Percentiles rank a stretch among this genome's conserved stretches.
These are phyloP conservation scores for Pleomassaria siparia DNA, from an alignment of 2,329 filamentous ascomycete genomes.

Conservation along the genomic window DNA sequence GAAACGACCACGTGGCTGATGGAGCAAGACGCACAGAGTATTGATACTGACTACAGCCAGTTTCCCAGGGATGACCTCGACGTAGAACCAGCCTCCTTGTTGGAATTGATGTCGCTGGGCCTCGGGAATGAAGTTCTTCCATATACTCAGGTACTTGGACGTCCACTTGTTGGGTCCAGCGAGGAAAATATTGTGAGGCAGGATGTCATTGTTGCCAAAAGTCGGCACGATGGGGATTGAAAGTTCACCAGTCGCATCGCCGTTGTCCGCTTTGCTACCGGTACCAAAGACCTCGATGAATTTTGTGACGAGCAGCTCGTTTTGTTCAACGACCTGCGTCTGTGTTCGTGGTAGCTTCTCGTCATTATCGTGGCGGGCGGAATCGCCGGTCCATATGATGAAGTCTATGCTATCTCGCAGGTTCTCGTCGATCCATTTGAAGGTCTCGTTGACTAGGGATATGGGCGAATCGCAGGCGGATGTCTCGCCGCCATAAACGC, in stretches of 20 bases:
- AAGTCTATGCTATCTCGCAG: conserved; percentile 82
- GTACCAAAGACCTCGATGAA: conserved; percentile 72
- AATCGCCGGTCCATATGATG: conserved; percentile 90
- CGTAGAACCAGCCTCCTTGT: conserved; percentile 91
- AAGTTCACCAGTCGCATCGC: conserved; percentile 59
- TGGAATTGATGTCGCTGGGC: conserved; percentile 88
- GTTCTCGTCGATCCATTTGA: conserved; percentile 82
- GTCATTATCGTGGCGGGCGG: conserved; percentile 85
- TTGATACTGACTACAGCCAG: conserved; percentile 93
- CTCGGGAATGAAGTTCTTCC: conserved; percentile 86
- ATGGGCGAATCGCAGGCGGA: conserved; percentile 86
- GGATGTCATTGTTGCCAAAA: conserved; percentile 95
- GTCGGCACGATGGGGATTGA: conserved; percentile 82
- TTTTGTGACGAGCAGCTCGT: conserved; percentile 72
- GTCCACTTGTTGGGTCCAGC: conserved; percentile 88
- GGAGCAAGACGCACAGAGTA: conserved; percentile 60
- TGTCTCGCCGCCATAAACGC: conserved; percentile 80
- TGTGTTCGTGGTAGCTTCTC: conserved; percentile 74
- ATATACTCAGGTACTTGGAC: conserved; percentile 72
- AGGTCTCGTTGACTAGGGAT: conserved; percentile 80
- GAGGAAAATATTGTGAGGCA: conserved; percentile 92
- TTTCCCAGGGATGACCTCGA: conserved; percentile 83
- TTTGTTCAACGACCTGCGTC: conserved; percentile 75
- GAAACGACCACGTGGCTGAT: no score
- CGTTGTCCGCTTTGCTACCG: conserved; percentile 51